Percentiles rank a stretch among this genome's conserved stretches.
phyloP scores from a whole-genome alignment of 2,329 filamentous ascomycete species.

The Hymenoscyphus fraxineus region DNA sequence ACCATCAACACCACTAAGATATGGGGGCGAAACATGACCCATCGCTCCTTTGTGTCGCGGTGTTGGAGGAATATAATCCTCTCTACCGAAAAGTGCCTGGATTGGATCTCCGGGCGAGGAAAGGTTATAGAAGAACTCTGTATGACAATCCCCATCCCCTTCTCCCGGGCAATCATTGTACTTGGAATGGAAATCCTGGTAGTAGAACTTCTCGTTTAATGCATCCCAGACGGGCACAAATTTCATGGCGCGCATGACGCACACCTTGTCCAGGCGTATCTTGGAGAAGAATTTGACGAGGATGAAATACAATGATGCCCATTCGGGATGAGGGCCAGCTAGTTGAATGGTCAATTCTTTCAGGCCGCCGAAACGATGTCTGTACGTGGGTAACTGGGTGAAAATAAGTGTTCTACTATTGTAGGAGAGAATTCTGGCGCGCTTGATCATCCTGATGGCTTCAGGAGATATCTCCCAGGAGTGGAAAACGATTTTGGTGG shows the following conservation, averaged over 20 bases:
- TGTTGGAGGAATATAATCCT: neutral
- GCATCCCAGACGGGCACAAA: neutral
- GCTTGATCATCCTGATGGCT: neutral
- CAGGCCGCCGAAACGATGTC: neutral
- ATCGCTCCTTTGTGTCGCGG: no score
- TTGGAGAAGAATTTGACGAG: neutral
- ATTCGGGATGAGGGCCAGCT: neutral
- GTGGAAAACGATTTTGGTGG: neutral
- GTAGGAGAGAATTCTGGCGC: neutral
- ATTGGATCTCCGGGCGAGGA: no score
- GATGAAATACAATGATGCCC: neutral
- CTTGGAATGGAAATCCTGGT: neutral
- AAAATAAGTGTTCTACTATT: no score
- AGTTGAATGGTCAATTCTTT: neutral
- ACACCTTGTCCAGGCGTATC: neutral
- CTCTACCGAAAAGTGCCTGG: neutral
- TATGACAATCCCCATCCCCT: neutral
- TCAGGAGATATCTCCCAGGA: neutral
- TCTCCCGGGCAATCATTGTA: neutral
- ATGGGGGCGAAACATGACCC: no score
- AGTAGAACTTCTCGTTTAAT: neutral
- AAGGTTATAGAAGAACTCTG: no score
- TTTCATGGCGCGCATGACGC: neutral
- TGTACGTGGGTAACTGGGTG: no score
- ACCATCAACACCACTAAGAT: no score